Base-by-base conservation (phyloP, 139 green algal species). In the Desmodesmus armatus region DNA sequence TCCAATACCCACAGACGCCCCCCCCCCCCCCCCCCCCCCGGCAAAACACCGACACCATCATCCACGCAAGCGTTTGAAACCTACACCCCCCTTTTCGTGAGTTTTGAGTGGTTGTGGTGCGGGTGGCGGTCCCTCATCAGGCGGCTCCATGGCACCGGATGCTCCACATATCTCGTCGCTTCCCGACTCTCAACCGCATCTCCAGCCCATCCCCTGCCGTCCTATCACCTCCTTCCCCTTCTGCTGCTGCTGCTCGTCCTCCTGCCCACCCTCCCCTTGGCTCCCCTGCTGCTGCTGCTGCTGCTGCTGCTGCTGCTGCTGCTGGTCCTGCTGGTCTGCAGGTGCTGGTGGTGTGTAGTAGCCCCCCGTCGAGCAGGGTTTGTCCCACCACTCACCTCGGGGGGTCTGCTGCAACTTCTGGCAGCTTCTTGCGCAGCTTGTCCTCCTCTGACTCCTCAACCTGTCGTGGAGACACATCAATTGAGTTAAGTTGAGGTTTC, bases 71-170 rank as follows among this genome's bases (percentile, higher is more conserved):
- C n/a, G n/a, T n/a, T n/a, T n/a, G n/a, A n/a, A n/a, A n/a, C 83
- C 86, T 98, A 97, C 83, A 93, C 82, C 87, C 98, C 95, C 87
- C 93, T 87, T 69, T 94, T 93, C 3, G 93, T 96, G 29, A 96
- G 87, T 78, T 90, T n/a, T 93, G 15, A 96, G 85, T 2, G 94
- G 93, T 82, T 95, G 93, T 43, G 92, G 92, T 21, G 92, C 82
- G 9, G 93, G 93, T 33, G 91, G 89, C 1, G 96, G 89, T 27
- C 90, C 90, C 91, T 98, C 96, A 2, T 90, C 92, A 2, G 96
- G 96, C 15, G 97, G 97, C 71, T 99, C 92, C 4, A 99, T 9
- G 93, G 93, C 47, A 99, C 91, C 5, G 96, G 96, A 79, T 98
- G 95, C 91, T 98, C 93, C 55, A 98, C 89, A 47, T 93, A 94